Evolutionary conservation across 495 filamentous ascomycete species (phyloP).

Genomic region (Daldinia loculata): DNA sequence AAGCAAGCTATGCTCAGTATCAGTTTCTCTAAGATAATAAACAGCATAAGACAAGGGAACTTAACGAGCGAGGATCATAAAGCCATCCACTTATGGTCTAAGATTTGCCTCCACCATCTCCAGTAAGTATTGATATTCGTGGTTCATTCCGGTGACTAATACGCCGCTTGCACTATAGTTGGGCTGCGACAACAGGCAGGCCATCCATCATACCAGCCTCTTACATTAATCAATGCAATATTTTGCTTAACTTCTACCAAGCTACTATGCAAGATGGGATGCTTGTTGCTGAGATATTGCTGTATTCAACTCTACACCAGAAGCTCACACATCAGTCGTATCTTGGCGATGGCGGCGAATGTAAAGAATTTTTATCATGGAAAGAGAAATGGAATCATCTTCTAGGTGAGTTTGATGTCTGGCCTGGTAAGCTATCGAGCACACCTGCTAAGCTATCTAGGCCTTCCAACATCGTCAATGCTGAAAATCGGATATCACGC

Average conservation of each 20-base stretch:
- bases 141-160: background rate
- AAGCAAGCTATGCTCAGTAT: conserved; percentile 48
- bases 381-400: conserved; percentile 47
- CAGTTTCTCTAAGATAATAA: conserved; percentile 44
- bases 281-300: conserved; percentile 45
- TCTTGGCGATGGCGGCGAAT: conserved; percentile 43
- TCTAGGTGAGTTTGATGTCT: conserved; percentile 21
- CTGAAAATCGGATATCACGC: conserved; percentile 44
- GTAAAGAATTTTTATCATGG: conserved; percentile 45
- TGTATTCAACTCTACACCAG: conserved; percentile 42
- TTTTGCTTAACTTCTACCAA: conserved; percentile 45
- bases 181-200: conserved; percentile 45
- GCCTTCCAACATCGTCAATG: conserved; percentile 41
- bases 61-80: conserved; percentile 37
- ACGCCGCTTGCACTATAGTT: conserved; percentile 14
- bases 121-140: conserved; percentile 32
- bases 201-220: conserved; percentile 43
- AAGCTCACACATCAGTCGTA: conserved; percentile 43
- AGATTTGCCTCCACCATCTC: conserved; percentile 46
- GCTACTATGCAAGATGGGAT: conserved; percentile 48
- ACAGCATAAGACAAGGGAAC: conserved; percentile 36
- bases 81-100: conserved; percentile 45
- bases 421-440: background rate
- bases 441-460: conserved; percentile 29
- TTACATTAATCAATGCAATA: conserved; percentile 45